Conservation (phyloP, 2,329 filamentous ascomycete genomes). For the Arthroderma sp. region DNA sequence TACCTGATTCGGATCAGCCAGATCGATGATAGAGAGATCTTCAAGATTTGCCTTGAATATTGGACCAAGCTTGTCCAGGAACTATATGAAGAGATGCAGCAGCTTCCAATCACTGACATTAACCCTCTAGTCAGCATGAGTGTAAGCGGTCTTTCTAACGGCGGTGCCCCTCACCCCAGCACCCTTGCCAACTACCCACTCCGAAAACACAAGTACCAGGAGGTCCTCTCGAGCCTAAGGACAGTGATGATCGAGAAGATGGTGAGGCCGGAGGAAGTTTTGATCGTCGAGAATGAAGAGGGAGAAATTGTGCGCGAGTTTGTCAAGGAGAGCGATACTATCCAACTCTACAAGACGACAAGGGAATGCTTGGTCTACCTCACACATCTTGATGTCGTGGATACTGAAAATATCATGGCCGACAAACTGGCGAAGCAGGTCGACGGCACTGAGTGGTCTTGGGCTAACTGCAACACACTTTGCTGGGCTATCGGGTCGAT, state of each 20-base stretch:
- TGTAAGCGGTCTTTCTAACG: slow-evolving; percentile 55
- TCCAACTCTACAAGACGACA: slow-evolving; percentile 98
- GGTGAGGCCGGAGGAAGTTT: slow-evolving; percentile 92
- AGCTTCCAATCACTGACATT: slow-evolving; percentile 80
- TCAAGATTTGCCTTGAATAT: slow-evolving; percentile 98
- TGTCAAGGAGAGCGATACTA: slow-evolving; percentile 97
- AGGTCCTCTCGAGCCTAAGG: slow-evolving; percentile 83
- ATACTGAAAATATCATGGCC: slow-evolving; percentile 98
- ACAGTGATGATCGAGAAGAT: slow-evolving; percentile 99
- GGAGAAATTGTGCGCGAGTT: slow-evolving; percentile 98
- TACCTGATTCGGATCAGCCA: slow-evolving; percentile 97
- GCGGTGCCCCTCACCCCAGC: slow-evolving; percentile 71
- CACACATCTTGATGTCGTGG: slow-evolving; percentile 91
- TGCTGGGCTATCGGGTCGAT: slow-evolving; percentile 99
- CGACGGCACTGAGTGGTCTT: slow-evolving; percentile 93
- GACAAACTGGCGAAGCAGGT: slow-evolving; percentile 94
- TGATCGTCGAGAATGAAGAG: slow-evolving; percentile 99
- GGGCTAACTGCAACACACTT: slow-evolving; percentile 98
- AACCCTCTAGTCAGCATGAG: slow-evolving; percentile 79
- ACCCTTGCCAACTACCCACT: slow-evolving; percentile 83
- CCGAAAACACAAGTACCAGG: slow-evolving; percentile 94
- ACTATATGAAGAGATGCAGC: slow-evolving; percentile 97
- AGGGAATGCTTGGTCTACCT: slow-evolving; percentile 93
- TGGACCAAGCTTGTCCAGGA: slow-evolving; percentile 98
- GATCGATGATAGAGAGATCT: slow-evolving; percentile 96